phyloP scores from a whole-genome alignment of 2,329 filamentous ascomycete genomes.

The Polychaeton citri region DNA sequence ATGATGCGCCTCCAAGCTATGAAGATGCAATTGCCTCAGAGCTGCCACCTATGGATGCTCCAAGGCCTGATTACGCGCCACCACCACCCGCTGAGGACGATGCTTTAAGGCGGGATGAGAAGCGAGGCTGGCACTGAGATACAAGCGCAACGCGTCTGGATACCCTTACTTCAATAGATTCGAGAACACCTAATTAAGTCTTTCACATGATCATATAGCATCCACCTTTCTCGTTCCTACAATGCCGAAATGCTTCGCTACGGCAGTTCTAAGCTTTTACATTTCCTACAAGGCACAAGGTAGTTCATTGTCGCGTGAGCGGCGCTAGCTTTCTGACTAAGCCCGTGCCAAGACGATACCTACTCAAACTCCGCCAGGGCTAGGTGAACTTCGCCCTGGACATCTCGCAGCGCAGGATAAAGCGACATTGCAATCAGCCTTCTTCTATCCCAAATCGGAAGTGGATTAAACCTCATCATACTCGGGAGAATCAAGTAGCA shows the following conservation, averaged over 20 bases:
- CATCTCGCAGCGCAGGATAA: slow-evolving; percentile 2
- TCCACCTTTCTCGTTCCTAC: too few species aligned
- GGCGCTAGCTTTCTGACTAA: background rate
- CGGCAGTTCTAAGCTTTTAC: too few species aligned
- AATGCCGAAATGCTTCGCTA: too few species aligned
- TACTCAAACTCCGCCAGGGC: slow-evolving; percentile 3
- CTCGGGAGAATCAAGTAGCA: too few species aligned
- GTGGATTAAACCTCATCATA: too few species aligned
- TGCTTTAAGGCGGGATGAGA: slow-evolving; percentile 14
- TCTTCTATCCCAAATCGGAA: too few species aligned
- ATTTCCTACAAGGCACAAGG: background rate
- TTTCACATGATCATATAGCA: too few species aligned
- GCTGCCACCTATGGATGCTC: slow-evolving; percentile 58
- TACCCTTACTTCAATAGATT: too few species aligned
- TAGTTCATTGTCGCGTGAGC: background rate
- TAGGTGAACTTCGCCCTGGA: slow-evolving; percentile 3
- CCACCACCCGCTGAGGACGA: slow-evolving; percentile 21
- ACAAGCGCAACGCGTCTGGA: too few species aligned
- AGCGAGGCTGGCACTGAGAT: slow-evolving; percentile 13
- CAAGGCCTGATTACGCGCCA: slow-evolving; percentile 51
- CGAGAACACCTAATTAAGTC: too few species aligned
- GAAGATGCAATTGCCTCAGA: slow-evolving; percentile 81
- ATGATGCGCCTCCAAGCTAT: slow-evolving; percentile 87
- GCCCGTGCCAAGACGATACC: slow-evolving; percentile 1
- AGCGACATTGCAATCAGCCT: background rate